Base-by-base conservation (phyloP, 306 rosid species). In the Urtica urens region DNA sequence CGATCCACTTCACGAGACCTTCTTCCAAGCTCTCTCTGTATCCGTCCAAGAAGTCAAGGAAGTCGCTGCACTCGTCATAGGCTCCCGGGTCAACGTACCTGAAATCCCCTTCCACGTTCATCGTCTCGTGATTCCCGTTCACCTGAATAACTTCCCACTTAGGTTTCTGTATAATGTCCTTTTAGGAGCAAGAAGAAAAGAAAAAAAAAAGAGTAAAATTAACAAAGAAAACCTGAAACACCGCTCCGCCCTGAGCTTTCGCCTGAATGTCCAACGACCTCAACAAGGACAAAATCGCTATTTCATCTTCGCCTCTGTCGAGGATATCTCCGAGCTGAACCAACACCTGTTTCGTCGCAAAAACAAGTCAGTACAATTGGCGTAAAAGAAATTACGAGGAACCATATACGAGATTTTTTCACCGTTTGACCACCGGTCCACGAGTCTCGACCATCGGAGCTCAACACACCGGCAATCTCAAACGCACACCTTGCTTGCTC, bases 71-170 rank as follows among this genome's bases (percentile, higher is more conserved):
- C 67, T 90, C 99, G 51, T 85, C 87, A 65, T 85, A 90, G 48
- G 79, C 94, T 42, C 82, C 94, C 14, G 68, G 55, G 0, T 77
- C 94, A 31, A 73, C 94, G 38, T 79, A 85, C 73, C 95, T 76
- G 69, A 81, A 90, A 75, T 90, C 94, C 50, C 99, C 95, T 68
- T 90, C 94, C 60, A 90, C 83, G 18, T 90, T 90, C 87, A 90
- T 79, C n/a, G 92, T 79, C 71, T 90, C 94, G 46, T 90, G 99
- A 65, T 90, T 90, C 43, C 95, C 95, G 51, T 81, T 79, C 40
- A 90, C 93, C 94, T 90, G 51, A 25, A 77, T 26, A 55, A 65
- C 45, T n/a, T n/a, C n/a, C n/a, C n/a, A n/a, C n/a, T n/a, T n/a
- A n/a, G n/a, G n/a, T n/a, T n/a, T n/a, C n/a, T n/a, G n/a, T n/a